phyloP scores from a whole-genome alignment of 1,139 yeast species.

The Hansenula sp. region DNA sequence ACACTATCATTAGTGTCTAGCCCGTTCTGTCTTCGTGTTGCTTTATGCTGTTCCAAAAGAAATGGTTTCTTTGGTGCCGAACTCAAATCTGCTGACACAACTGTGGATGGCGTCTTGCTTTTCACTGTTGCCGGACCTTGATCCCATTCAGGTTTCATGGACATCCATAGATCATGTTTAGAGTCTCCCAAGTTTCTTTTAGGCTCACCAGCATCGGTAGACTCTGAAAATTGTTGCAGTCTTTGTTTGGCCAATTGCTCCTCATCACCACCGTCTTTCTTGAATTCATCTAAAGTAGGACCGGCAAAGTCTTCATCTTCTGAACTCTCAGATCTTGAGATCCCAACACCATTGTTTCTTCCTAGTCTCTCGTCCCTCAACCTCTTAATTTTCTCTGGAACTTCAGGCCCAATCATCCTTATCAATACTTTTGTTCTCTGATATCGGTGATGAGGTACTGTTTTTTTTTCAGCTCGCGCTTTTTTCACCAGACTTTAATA shows the following conservation, averaged over 20 bases:
- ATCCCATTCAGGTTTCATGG: conserved; percentile 1
- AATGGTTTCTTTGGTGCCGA: background rate
- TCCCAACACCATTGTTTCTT: background rate
- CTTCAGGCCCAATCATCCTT: conserved; percentile 3
- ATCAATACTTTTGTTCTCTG: background rate
- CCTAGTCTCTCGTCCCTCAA: background rate
- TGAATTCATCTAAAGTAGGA: background rate
- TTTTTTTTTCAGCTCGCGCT: background rate
- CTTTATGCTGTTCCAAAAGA: background rate
- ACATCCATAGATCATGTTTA: conserved; percentile 1
- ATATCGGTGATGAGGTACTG: background rate
- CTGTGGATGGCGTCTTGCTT: background rate
- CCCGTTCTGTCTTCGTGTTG: background rate
- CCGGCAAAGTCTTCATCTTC: conserved; percentile 1
- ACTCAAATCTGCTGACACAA: background rate
- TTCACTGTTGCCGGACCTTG: background rate
- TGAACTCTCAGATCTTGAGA: background rate
- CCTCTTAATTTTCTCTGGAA: background rate
- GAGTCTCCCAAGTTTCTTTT: background rate
- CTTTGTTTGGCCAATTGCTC: background rate
- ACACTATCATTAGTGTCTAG: background rate
- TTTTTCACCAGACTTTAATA: too few species aligned
- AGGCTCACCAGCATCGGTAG: too few species aligned
- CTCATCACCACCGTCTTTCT: background rate
- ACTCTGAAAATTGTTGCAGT: too few species aligned